phyloP scores from a whole-genome alignment of 176 grass and related monocot genomes.

The sorghum (Sorghum bicolor) region Sorghum_bicolor_NCBIv3 NC_012874.2:66598001-66598500 shows the following conservation, averaged over 20 bases:
- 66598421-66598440: background rate
- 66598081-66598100: background rate
- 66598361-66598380: conserved; percentile 3
- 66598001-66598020: background rate
- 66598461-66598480: background rate
- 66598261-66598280: background rate
- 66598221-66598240: background rate
- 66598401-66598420: background rate
- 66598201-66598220: background rate
- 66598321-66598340: background rate
- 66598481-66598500: background rate
- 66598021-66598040: background rate
- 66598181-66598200: background rate
- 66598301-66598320: background rate
- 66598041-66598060: background rate
- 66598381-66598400: background rate
- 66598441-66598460: background rate
- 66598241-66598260: background rate
- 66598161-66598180: background rate
- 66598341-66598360: background rate
- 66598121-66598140: too few relatives aligned
- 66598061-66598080: background rate
- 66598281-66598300: background rate
- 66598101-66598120: background rate
- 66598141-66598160: too few relatives aligned